A percentile compares a stretch with the other conserved stretches of the same genome.
Evolutionary conservation across 2,329 filamentous ascomycete species (phyloP).

Genomic region (Aspergillus puulaauensis): DNA sequence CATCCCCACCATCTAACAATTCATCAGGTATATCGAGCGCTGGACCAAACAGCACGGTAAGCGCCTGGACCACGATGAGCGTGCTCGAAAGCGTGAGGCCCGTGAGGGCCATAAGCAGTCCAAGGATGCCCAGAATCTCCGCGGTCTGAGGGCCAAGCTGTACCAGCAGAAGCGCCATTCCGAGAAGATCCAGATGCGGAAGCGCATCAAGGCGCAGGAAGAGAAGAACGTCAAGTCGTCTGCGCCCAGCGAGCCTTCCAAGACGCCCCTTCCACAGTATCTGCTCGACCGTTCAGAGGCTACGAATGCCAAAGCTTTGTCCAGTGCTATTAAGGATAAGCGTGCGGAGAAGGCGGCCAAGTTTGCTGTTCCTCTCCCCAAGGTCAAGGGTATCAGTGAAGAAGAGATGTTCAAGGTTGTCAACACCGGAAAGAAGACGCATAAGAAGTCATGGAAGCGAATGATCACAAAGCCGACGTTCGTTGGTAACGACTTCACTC

Average conservation of each 20-base stretch:
- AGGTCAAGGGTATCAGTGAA: conserved; percentile 89
- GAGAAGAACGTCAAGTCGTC: conserved; percentile 91
- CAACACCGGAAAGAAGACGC: conserved; percentile 91
- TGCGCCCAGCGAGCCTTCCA: conserved; percentile 71
- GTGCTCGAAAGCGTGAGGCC: conserved; percentile 79
- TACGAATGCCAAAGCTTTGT: conserved; percentile 71
- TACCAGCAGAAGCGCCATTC: conserved; percentile 90
- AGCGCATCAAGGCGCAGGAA: conserved; percentile 91
- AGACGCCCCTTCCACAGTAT: conserved; percentile 83
- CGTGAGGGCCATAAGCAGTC: conserved; percentile 87
- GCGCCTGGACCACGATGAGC: conserved; percentile 80
- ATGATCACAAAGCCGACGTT: conserved; percentile 82
- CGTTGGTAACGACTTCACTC: conserved; percentile 86
- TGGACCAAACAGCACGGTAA: conserved; percentile 66
- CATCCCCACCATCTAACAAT: conserved; percentile 18
- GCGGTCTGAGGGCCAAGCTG: conserved; percentile 87
- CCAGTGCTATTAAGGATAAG: conserved; percentile 92
- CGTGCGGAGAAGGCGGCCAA: conserved; percentile 89
- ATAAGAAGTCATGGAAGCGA: conserved; percentile 71
- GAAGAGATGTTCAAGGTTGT: conserved; percentile 98
- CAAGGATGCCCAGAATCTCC: conserved; percentile 88
- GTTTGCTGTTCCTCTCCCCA: conserved; percentile 88
- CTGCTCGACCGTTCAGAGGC: conserved; percentile 79
- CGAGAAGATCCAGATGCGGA: conserved; percentile 98
- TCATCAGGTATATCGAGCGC: conserved; percentile 65